Evolutionary conservation across 352 stramenopile species (phyloP).

Genomic region (Globisporangium yorkense): DNA sequence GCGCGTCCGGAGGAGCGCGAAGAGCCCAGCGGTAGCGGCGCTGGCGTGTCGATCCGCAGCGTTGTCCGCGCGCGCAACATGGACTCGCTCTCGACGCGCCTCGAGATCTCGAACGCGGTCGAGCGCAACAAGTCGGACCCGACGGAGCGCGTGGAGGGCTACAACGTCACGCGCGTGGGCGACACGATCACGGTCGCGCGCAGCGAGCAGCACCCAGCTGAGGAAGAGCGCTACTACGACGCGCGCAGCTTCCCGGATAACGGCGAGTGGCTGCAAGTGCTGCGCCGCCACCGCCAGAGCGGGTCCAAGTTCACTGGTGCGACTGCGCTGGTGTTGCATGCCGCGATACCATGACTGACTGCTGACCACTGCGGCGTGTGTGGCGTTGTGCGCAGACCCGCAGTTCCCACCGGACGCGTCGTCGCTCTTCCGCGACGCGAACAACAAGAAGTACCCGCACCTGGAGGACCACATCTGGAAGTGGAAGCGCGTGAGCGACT

Average conservation of each 20-base stretch:
- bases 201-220: constrained; percentile 43
- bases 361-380: neutral
- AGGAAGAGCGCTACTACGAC: constrained; percentile 71
- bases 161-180: constrained; percentile 74
- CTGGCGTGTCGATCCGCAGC: constrained; percentile 47
- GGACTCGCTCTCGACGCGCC: constrained; percentile 62
- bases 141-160: constrained; percentile 49
- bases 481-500: constrained; percentile 82
- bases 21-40: constrained; percentile 60
- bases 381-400: constrained; percentile 25
- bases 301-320: constrained; percentile 72
- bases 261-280: constrained; percentile 63
- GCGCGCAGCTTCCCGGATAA: constrained; percentile 60
- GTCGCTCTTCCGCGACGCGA: constrained; percentile 60
- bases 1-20: constrained; percentile 32
- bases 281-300: constrained; percentile 64
- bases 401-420: constrained; percentile 67
- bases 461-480: constrained; percentile 75
- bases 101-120: constrained; percentile 66
- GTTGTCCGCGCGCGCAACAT: constrained; percentile 58
- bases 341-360: neutral
- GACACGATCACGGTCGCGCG: constrained; percentile 65
- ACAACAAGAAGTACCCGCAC: constrained; percentile 64
- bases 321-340: neutral
- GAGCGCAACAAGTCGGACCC: constrained; percentile 56